Percentiles rank a stretch among this genome's conserved stretches.
Conservation (phyloP, 768 basidiomycete species). For the Sarcodon sp. region DNA sequence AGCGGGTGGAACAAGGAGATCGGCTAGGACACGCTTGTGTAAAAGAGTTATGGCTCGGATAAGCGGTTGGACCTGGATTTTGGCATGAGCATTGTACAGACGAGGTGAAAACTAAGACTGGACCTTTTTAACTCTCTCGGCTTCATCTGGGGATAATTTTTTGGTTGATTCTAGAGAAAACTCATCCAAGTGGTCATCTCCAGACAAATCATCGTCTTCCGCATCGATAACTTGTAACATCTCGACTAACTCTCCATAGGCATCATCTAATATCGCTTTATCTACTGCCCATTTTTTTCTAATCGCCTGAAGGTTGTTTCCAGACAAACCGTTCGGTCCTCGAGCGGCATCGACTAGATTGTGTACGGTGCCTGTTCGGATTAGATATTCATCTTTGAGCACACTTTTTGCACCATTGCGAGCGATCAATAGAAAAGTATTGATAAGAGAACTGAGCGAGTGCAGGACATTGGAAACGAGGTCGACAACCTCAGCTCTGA, state of each 20-base stretch:
- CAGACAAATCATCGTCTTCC: conserved; percentile 13
- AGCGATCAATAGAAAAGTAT: neutral
- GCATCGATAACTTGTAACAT: conserved; percentile 30
- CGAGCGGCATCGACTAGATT: conserved; percentile 13
- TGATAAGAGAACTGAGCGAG: neutral
- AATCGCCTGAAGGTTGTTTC: conserved; percentile 46
- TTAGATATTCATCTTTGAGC: conserved; percentile 11
- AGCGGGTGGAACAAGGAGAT: conserved; percentile 24
- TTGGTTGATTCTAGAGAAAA: conserved; percentile 36
- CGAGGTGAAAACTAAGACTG: conserved; percentile 3
- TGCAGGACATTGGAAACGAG: conserved; percentile 4
- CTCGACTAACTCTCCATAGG: conserved; percentile 39
- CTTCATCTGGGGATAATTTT: conserved; percentile 33
- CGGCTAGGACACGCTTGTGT: conserved; percentile 45
- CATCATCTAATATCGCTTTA: conserved; percentile 47
- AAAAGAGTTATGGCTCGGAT: conserved; percentile 47
- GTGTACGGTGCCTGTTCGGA: conserved; percentile 16
- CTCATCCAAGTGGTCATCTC: conserved; percentile 35
- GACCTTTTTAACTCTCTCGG: conserved; percentile 50
- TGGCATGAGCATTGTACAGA: conserved; percentile 1
- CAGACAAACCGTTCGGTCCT: conserved; percentile 32
- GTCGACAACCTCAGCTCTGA: conserved; percentile 8
- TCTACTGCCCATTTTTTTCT: conserved; percentile 36
- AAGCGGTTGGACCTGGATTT: conserved; percentile 41
- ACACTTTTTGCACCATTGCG: neutral